Evolutionary conservation across 108 stramenopile species (phyloP), one percentile per base, ranked within the genome.

Genomic region (Stephanodiscus triporus): DNA sequence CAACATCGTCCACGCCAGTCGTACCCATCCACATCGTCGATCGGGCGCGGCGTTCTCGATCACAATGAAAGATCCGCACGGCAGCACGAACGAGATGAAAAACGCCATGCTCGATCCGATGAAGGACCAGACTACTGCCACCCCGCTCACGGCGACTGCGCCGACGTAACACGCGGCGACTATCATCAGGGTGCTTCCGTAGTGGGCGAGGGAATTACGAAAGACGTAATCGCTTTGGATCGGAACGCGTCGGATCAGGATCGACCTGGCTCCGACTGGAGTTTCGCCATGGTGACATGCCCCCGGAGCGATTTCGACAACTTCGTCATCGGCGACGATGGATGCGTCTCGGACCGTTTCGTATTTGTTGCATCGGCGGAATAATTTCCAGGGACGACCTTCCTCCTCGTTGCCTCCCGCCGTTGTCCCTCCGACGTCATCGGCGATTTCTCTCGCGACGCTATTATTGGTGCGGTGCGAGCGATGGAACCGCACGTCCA

Each of bases 111-210:
- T 82, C 20, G 85, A 88, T 30, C 94, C 91, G 63, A 78, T 78
- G 42, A 95, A 71, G 61, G 80, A 76, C 94, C 94, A 95, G 19
- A 95, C 89, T 13, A 81, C 50, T 11, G 81, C 88, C 22, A 92
- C 91, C 24, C 91, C 90, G n/a, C 88, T 86, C 50, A 85, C 89
- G 6, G 50, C 51, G 10, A 85, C 70, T 13, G 94, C 90, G 2
- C 80, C 82, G n/a, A 84, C 40, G 58, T 83, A 91, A 48, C 85
- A 88, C 0, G 76, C 32, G 7, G 62, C 26, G 13, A 85, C 54
- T 57, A 95, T 90, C 10, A 67, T 30, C 13, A 91, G 67, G 4
- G 91, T 95, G 17, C 71, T 63, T 16, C 27, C 50, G 20, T 87
- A 86, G 63, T 88, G 87, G 24, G 66, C 77, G 22, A 77, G 50